These are phyloP conservation scores for Reutealis trisperma DNA, from an alignment of 345 rosid genomes.

Conservation along the genomic window DNA sequence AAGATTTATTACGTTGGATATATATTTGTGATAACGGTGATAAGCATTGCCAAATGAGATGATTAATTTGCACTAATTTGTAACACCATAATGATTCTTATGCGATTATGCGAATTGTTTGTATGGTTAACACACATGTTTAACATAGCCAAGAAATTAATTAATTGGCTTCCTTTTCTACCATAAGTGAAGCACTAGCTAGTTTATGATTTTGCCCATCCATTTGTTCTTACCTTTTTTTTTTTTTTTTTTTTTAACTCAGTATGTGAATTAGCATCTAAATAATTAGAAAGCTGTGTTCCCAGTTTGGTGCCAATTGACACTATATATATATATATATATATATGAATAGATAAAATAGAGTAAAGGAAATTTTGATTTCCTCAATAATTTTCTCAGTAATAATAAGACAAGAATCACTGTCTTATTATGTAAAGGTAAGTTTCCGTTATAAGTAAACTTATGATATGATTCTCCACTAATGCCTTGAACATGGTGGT, in stretches of 20 bases:
- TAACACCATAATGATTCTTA: background rate
- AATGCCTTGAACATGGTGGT: constrained; percentile 12
- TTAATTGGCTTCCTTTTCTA: too few species aligned
- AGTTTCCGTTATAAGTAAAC: constrained; percentile 25
- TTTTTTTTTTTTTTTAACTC: background rate
- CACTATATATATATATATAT: background rate
- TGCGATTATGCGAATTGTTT: background rate
- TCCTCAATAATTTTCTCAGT: background rate
- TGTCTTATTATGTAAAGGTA: constrained; percentile 17
- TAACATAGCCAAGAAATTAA: background rate
- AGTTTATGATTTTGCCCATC: too few species aligned
- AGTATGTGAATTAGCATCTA: background rate
- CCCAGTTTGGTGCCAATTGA: constrained; percentile 9
- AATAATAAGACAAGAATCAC: constrained; percentile 12
- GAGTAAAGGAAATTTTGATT: background rate
- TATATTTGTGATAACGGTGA: too few species aligned
- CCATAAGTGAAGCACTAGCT: too few species aligned
- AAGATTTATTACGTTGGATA: too few species aligned
- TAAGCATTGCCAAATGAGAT: too few species aligned
- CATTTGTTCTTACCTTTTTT: too few species aligned
- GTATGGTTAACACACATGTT: background rate
- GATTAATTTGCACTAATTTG: background rate
- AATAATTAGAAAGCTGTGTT: background rate
- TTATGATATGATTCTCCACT: constrained; percentile 6
- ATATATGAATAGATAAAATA: background rate